Evolutionary conservation across 2,329 filamentous ascomycete genomes (phyloP), one percentile per base, ranked within the genome.

Genomic region (Sporothrix mexicana): DNA sequence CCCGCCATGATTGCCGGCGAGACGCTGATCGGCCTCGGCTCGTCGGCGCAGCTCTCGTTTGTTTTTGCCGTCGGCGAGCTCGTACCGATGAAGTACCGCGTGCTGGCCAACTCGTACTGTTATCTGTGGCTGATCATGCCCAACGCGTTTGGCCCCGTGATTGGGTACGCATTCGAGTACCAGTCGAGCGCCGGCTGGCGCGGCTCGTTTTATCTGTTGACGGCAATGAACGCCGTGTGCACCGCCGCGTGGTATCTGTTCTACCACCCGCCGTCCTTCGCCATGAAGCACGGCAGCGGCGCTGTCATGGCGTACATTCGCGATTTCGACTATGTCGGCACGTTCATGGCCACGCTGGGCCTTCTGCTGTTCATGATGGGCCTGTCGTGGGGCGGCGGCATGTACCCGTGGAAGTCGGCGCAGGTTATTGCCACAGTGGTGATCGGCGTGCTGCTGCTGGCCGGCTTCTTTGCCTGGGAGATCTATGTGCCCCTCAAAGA

Each of bases 71-170:
- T 82, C 72, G 79, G 77, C 12, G 82, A 83, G 75, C 77, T 83
- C 20, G 80, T 83, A 7, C 80, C 81, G 12, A 83, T 81, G 77
- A 80, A 80, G 75, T 74, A 79, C 43, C 81, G 82, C 47, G 78
- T 80, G 53, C 57, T 77, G 8, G 79, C 78, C 45, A 80, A 79
- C 69, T 76, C 78, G 12, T 77, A 78, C 67, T 77, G 80, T 47
- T 82, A 81, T 74, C 66, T 80, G 64, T 77, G 79, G 43, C 78
- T 78, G n/a, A 76, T 80, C 70, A 79, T 78, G 17, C 75, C 77
- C 59, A 77, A 77, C 15, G 77, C 75, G n/a, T 74, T 79, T 25
- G 78, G 76, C 1, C 78, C 78, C 5, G 77, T 77, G 41, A 76
- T 80, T n/a, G 75, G 77, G 2, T 75, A 77, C n/a, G 68, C 77